Base-by-base conservation (phyloP, 2,329 filamentous ascomycete species). In the Alternaria triticimaculans region DNA sequence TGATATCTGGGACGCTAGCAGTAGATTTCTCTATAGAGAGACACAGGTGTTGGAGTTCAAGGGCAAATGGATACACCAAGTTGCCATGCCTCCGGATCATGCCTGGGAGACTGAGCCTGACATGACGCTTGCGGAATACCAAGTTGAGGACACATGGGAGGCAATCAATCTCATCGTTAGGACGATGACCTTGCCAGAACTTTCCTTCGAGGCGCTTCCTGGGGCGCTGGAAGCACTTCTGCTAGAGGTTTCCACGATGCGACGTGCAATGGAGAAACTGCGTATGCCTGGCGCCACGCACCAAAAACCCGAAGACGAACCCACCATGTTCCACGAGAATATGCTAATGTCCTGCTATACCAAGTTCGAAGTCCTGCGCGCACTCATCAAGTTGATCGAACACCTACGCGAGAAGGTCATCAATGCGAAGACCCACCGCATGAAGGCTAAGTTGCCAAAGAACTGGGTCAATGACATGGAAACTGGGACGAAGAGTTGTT, bases 311-410 rank as follows among this genome's bases (percentile, higher is more conserved):
- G 68, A 63, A 33, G 65, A 71, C 23, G 67, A 71, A 14, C 55
- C 61, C 3, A 58, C 65, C 3, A 64, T 75, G 65, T 63, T 73
- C 64, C 63, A 70, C 56, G 74, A 76, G 50, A 65, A 67, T 49
- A 66, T 68, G 60, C 69, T 78, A 41, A 66, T 69, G 7, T 63
- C 64, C 15, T 66, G 64, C 53, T 77, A 74, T 62, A 67, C 68
- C 5, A 60, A 68, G 14, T 68, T 78, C 28, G 75, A 77, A 60
- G 43, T 70, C 7, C 54, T 73, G 4, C 69, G 66, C 44, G 62
- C 66, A 11, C 46, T 68, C 18, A 53, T 59, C 25, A 70, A 67
- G 20, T 54, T 70, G 9, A 48, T 56, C 25, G 70, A 68, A 15
- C 58, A 67, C 14, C n/a, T 73, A 5, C 55, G 55, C 44, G 68